Evolutionary conservation across 2,329 filamentous ascomycete species (phyloP).

Genomic region (Pseudocercospora eumusae): DNA sequence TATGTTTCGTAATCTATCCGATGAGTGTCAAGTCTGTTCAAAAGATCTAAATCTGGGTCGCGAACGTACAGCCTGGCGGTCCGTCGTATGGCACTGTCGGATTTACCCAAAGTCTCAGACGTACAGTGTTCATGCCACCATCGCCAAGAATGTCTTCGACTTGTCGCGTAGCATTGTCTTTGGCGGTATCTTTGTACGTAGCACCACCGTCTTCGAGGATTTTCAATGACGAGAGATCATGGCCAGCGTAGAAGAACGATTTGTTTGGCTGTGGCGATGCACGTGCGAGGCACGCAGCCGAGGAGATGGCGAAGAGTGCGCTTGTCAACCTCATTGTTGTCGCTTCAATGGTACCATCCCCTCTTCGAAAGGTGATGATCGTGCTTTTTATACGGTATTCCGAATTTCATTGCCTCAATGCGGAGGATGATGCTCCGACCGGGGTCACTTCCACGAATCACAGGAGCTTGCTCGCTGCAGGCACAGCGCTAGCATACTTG

Average conservation of each 20-base stretch:
- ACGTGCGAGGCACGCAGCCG: neutral
- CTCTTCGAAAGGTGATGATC: neutral
- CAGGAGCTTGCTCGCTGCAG: neutral
- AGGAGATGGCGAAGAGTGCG: neutral
- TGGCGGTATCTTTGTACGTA: slow-evolving; percentile 43
- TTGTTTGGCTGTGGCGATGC: slow-evolving; percentile 1
- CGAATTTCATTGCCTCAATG: neutral
- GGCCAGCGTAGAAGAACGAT: slow-evolving; percentile 42
- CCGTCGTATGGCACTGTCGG: slow-evolving; percentile 35
- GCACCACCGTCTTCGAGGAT: slow-evolving; percentile 42
- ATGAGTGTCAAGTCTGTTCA: neutral
- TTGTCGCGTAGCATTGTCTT: slow-evolving; percentile 41
- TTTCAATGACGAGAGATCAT: slow-evolving; percentile 44
- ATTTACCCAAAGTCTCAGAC: slow-evolving; percentile 38
- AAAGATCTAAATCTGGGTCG: neutral
- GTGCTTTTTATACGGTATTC: neutral
- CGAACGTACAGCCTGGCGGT: slow-evolving; percentile 21
- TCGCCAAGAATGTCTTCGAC: slow-evolving; percentile 41
- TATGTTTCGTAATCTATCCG: slow-evolving; percentile 31
- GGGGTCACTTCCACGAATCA: slow-evolving; percentile 1
- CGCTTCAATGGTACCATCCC: neutral
- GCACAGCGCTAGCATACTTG: neutral
- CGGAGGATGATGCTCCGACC: slow-evolving; percentile 6
- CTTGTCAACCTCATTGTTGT: neutral
- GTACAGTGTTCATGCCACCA: slow-evolving; percentile 42